Evolutionary conservation across 805 yeast genomes (phyloP), one percentile per base, ranked within the genome.

Genomic region (Danielia reshetovae): DNA sequence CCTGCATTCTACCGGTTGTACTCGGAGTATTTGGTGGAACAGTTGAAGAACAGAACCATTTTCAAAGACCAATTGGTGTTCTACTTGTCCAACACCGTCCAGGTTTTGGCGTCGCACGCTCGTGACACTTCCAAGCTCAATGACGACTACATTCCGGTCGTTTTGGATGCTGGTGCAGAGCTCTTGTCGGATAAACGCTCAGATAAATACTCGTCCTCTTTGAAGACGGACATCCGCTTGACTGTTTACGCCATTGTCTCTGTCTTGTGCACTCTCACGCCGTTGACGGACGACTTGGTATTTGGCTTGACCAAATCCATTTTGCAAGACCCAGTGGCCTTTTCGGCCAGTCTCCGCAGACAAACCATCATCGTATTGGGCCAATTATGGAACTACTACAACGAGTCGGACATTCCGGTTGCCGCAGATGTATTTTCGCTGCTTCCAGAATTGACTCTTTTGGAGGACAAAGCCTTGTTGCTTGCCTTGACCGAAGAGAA

Each of bases 161-260:
- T 80, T 12, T 63, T 85, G 45, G 82, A 79, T 51, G 62, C 72
- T 1, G 63, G 79, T 11, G 85, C 83, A 13, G 65, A 68, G 36
- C 59, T 84, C 25, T 59, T 82, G 40, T 58, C 41, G 16, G 46
- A 45, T 11, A 37, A 38, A 18, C 25, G 33, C 7, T 18, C 22
- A 12, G 42, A 33, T 32, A 48, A 44, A 30, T 43, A 30, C 32
- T 48, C 55, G 18, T 27, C 45, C 15, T 39, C 58, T 5, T 43
- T 54, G 23, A 36, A 39, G 5, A 30, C 64, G 24, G 94, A 86
- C 49, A 71, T 81, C 32, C 93, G 85, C 55, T 72, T 86, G 39
- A 81, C 96, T 13, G 87, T 90, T 2, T 90, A 85, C 56, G 84
- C 95, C 30, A 68, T 88, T 10, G 55, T 90, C 16, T 75, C 90